Evolutionary conservation across 2,329 filamentous ascomycete species (phyloP).

Genomic region (Pseudocercospora crystallina): DNA sequence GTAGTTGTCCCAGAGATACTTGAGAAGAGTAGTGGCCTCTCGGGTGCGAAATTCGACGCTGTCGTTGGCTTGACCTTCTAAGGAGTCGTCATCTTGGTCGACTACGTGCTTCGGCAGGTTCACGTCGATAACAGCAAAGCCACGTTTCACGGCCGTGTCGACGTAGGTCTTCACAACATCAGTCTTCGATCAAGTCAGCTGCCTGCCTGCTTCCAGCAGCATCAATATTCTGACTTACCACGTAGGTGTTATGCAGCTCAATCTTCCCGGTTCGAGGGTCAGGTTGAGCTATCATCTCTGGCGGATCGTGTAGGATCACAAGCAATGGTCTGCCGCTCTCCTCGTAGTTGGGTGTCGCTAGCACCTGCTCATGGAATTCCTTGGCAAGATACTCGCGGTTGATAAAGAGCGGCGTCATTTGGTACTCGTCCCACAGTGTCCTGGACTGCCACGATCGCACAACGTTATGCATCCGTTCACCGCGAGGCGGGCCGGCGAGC

Average conservation of each 20-base stretch:
- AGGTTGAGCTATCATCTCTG: conserved; percentile 42
- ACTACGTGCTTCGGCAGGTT: conserved; percentile 82
- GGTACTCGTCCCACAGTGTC: conserved; percentile 67
- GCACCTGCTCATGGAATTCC: conserved; percentile 32
- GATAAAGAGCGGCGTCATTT: conserved; percentile 79
- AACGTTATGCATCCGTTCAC: conserved; percentile 72
- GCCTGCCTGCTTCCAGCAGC: conserved; percentile 33
- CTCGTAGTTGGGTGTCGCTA: conserved; percentile 58
- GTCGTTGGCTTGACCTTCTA: conserved; percentile 51
- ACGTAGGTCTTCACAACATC: conserved; percentile 80
- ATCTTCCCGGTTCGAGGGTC: conserved; percentile 63
- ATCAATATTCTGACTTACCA: conserved; percentile 60
- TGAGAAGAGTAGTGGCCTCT: conserved; percentile 68
- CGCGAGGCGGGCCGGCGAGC: conserved; percentile 39
- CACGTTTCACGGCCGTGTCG: conserved; percentile 74
- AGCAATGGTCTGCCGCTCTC: conserved; percentile 64
- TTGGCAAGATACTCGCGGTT: conserved; percentile 59
- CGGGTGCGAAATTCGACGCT: conserved; percentile 37
- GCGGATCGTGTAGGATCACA: conserved; percentile 79
- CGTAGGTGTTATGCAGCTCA: conserved; percentile 81
- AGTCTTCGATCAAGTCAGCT: conserved; percentile 60
- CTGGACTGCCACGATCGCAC: conserved; percentile 75
- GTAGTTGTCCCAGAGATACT: conserved; percentile 96
- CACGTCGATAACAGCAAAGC: conserved; percentile 84
- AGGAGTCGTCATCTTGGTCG: conserved; percentile 45